Conservation (phyloP, 805 yeast genomes). For the Yarrowia sp. region DNA sequence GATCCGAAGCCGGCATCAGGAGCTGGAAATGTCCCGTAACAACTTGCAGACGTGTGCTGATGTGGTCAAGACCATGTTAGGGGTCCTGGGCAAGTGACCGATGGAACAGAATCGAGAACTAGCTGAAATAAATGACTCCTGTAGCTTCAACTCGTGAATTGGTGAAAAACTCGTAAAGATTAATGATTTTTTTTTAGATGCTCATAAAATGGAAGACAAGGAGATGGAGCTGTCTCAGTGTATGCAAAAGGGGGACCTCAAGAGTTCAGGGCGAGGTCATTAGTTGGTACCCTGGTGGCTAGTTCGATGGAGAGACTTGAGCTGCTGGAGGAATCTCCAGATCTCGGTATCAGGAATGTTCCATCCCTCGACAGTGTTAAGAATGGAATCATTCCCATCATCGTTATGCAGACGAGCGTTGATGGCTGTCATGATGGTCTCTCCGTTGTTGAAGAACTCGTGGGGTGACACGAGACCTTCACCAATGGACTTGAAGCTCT, state of each 20-base stretch:
- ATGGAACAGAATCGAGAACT: neutral
- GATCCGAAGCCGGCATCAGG: constrained; percentile 18
- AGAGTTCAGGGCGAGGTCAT: neutral
- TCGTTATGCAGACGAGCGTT: neutral
- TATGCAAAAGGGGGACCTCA: neutral
- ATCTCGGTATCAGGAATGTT: constrained; percentile 21
- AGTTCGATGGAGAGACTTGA: constrained; percentile 5
- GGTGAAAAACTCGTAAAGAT: neutral
- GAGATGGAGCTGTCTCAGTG: constrained; percentile 3
- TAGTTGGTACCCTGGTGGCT: neutral
- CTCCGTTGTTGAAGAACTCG: constrained; percentile 6
- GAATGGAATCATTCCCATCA: constrained; percentile 12
- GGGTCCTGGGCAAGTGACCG: constrained; percentile 16
- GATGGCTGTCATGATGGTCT: neutral
- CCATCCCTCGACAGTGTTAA: constrained; percentile 20
- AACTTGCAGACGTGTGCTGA: constrained; percentile 22
- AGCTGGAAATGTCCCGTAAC: constrained; percentile 22
- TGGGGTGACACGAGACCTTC: constrained; percentile 8
- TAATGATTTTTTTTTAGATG: neutral
- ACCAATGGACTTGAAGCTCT: constrained; percentile 12
- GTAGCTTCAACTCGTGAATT: neutral
- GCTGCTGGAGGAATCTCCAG: constrained; percentile 22
- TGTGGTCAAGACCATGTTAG: constrained; percentile 19
- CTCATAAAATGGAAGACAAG: neutral
- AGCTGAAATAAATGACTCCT: neutral